phyloP scores from a whole-genome alignment of 2,329 filamentous ascomycete species.

The Rhexocercosporidium sp. region DNA sequence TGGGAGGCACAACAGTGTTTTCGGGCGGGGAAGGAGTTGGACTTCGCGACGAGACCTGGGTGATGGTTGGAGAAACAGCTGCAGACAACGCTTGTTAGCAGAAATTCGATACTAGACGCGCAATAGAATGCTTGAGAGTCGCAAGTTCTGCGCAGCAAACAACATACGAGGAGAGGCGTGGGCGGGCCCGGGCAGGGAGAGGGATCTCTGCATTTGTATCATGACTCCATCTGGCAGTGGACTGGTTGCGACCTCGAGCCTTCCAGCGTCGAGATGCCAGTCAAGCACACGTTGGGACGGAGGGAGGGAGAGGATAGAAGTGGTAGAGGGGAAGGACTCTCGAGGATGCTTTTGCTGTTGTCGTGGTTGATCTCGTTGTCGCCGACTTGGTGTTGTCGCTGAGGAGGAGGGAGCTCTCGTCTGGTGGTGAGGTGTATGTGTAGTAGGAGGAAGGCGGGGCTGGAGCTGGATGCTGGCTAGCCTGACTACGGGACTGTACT shows the following conservation, averaged over 20 bases:
- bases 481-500: too few relatives aligned
- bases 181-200: constrained; percentile 43
- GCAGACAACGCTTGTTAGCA: constrained; percentile 25
- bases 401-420: not conserved
- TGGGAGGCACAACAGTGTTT: constrained; percentile 53
- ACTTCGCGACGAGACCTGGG: constrained; percentile 57
- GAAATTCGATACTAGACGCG: not conserved
- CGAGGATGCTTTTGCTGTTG: not conserved
- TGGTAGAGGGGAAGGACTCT: not conserved
- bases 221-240: constrained; percentile 41
- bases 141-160: constrained; percentile 8
- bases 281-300: not conserved
- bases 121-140: not conserved
- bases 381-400: not conserved
- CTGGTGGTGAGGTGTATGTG: not conserved
- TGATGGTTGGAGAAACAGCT: constrained; percentile 59
- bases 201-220: constrained; percentile 45
- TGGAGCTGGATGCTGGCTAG: constrained; percentile 1
- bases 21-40: constrained; percentile 61
- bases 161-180: constrained; percentile 44
- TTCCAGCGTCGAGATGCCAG: constrained; percentile 36
- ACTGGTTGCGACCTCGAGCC: constrained; percentile 37
- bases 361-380: too few relatives aligned
- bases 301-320: not conserved
- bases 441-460: not conserved